Conservation (phyloP, 371 early-diverging fungal genomes). For the Lichtheimia ornata region DNA sequence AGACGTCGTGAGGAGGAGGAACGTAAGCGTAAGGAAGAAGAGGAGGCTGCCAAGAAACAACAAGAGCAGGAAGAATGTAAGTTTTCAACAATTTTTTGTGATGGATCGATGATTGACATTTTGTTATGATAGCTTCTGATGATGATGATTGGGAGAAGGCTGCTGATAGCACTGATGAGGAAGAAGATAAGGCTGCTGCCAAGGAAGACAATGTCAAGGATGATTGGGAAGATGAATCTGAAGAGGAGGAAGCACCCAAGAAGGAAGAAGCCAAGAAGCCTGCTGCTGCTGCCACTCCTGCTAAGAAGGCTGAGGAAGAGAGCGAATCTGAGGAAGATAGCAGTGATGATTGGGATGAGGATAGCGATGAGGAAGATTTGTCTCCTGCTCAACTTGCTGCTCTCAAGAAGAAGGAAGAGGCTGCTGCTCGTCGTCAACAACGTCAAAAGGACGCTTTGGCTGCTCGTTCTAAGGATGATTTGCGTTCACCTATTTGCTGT, state of each 20-base stretch:
- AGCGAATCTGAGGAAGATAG: conserved; percentile 50
- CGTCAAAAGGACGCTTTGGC: conserved; percentile 81
- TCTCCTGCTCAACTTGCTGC: conserved; percentile 63
- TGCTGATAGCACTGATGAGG: conserved; percentile 37
- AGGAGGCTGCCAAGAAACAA: conserved; percentile 43
- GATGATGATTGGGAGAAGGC: conserved; percentile 61
- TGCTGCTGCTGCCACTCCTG: conserved; percentile 29
- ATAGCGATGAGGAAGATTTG: conserved; percentile 66
- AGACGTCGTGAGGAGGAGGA: conserved; percentile 40
- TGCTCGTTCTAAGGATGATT: conserved; percentile 82
- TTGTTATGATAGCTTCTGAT: conserved; percentile 20
- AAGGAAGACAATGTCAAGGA: conserved; percentile 52
- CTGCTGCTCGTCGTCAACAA: conserved; percentile 75
- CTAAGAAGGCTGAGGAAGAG: conserved; percentile 34
- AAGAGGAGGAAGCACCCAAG: conserved; percentile 49
- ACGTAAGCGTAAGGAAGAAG: conserved; percentile 48
- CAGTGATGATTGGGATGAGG: conserved; percentile 46
- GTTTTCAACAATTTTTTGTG: conserved; percentile 3
- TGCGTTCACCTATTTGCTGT: conserved; percentile 99
- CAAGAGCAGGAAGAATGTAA: conserved; percentile 41
- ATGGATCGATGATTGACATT: neutral
- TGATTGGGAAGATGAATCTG: conserved; percentile 67
- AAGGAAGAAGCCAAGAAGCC: conserved; percentile 18
- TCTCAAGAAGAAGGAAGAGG: conserved; percentile 76
- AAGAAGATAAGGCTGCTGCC: conserved; percentile 28